phyloP scores from a whole-genome alignment of 1,139 yeast genomes.

The Suhomyces panamericanus region DNA sequence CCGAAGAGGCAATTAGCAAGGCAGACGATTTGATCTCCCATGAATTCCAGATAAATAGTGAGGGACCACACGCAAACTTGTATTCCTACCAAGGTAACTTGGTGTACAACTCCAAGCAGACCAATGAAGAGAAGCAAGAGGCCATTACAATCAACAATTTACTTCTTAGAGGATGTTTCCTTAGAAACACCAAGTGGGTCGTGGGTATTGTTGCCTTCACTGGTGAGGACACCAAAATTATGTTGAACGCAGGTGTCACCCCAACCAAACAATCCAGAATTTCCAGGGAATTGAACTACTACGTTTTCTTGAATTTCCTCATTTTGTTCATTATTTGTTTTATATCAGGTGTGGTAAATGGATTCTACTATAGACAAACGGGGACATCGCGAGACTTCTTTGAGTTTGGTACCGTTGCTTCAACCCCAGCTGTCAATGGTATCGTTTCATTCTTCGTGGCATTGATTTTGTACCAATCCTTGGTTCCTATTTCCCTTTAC shows the following conservation, averaged over 20 bases:
- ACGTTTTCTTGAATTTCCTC: constrained; percentile 49
- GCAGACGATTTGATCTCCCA: constrained; percentile 47
- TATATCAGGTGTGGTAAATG: constrained; percentile 53
- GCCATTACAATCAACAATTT: constrained; percentile 50
- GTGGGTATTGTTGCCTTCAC: constrained; percentile 54
- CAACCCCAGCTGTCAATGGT: constrained; percentile 53
- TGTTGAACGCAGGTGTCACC: constrained; percentile 58
- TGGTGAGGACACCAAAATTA: constrained; percentile 56
- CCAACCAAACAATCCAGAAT: constrained; percentile 58
- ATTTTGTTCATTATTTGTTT: constrained; percentile 52
- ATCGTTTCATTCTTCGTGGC: constrained; percentile 53
- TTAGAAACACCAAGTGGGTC: constrained; percentile 58
- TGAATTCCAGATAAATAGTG: constrained; percentile 49
- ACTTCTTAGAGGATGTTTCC: constrained; percentile 51
- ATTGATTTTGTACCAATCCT: constrained; percentile 54
- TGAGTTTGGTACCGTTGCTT: constrained; percentile 54
- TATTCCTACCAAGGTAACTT: constrained; percentile 55
- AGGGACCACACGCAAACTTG: constrained; percentile 56
- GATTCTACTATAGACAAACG: constrained; percentile 42
- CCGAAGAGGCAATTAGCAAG: constrained; percentile 31
- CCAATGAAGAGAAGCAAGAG: constrained; percentile 31
- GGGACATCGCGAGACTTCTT: constrained; percentile 42
- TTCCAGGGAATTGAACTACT: constrained; percentile 51
- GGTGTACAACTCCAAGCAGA: constrained; percentile 26
- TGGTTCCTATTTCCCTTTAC: constrained; percentile 61